Conservation (phyloP, 208 protist genomes). For the Cochliopodium minus region DNA sequence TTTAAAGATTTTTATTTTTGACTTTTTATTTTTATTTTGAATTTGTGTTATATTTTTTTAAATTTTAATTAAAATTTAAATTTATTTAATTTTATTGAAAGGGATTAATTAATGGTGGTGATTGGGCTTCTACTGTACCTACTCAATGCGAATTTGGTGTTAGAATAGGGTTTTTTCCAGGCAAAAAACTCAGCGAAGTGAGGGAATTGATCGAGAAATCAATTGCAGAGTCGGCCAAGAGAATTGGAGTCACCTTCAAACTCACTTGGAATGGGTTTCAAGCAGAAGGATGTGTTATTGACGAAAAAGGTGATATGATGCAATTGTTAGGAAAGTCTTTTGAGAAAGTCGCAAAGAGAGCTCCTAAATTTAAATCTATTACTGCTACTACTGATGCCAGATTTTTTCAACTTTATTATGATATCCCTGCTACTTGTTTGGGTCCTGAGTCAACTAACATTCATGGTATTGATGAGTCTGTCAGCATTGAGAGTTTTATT, state of each 20-base stretch:
- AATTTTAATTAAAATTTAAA: too few relatives aligned
- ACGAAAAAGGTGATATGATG: constrained; percentile 19
- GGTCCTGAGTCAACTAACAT: constrained; percentile 26
- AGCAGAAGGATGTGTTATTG: constrained; percentile 24
- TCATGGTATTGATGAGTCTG: constrained; percentile 31
- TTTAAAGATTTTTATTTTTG: too few relatives aligned
- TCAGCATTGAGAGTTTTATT: constrained; percentile 27
- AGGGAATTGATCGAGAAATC: constrained; percentile 8
- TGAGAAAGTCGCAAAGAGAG: constrained; percentile 17
- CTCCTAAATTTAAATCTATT: constrained; percentile 17
- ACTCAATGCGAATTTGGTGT: constrained; percentile 24
- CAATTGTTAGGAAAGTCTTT: constrained; percentile 13
- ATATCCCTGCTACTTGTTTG: constrained; percentile 26
- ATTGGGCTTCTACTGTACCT: constrained; percentile 28
- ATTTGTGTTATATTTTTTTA: too few relatives aligned
- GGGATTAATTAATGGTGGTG: constrained; percentile 25
- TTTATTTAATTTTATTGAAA: too few relatives aligned
- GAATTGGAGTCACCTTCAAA: constrained; percentile 13
- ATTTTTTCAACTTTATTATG: constrained; percentile 28
- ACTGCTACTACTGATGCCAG: constrained; percentile 30
- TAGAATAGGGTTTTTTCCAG: constrained; percentile 25
- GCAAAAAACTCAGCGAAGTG: constrained; percentile 9
- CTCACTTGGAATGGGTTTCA: constrained; percentile 31
- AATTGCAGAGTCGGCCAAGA: constrained; percentile 16
- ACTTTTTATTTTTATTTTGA: too few relatives aligned